phyloP scores from a whole-genome alignment of 2,329 filamentous ascomycete species.

The Anisogramma anomala region DNA sequence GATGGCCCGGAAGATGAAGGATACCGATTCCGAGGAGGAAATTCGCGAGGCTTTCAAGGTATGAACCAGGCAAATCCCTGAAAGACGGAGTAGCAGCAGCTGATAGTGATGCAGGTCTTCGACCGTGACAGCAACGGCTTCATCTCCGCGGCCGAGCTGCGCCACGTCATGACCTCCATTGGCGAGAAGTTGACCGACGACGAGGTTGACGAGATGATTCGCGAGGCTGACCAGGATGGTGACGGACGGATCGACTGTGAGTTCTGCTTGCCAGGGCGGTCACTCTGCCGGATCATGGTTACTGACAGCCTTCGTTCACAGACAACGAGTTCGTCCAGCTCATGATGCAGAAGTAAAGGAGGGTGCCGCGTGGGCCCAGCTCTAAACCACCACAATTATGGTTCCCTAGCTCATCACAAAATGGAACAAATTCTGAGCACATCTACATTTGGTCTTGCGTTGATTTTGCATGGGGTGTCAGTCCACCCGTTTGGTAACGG shows the following conservation, averaged over 20 bases:
- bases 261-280: conserved; percentile 20
- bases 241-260: conserved; percentile 81
- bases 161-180: conserved; percentile 86
- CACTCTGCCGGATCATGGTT: not conserved
- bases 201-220: conserved; percentile 88
- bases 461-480: conserved; percentile 2
- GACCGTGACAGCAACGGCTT: conserved; percentile 88
- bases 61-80: conserved; percentile 7
- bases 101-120: conserved; percentile 44
- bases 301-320: conserved; percentile 24
- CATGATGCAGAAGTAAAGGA: conserved; percentile 82
- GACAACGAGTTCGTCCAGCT: conserved; percentile 90
- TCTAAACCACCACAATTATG: conserved; percentile 6
- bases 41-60: conserved; percentile 85
- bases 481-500: not conserved
- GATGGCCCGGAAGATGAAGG: conserved; percentile 94
- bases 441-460: conserved; percentile 2
- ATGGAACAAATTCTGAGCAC: conserved; percentile 9
- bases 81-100: conserved; percentile 3
- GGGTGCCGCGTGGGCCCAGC: conserved; percentile 1
- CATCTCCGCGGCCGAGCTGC: conserved; percentile 78
- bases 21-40: conserved; percentile 83
- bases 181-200: conserved; percentile 85
- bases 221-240: conserved; percentile 80
- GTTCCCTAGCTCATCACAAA: conserved; percentile 13